phyloP scores from a whole-genome alignment of 306 rosid species.

The Vicia sativa region DNA sequence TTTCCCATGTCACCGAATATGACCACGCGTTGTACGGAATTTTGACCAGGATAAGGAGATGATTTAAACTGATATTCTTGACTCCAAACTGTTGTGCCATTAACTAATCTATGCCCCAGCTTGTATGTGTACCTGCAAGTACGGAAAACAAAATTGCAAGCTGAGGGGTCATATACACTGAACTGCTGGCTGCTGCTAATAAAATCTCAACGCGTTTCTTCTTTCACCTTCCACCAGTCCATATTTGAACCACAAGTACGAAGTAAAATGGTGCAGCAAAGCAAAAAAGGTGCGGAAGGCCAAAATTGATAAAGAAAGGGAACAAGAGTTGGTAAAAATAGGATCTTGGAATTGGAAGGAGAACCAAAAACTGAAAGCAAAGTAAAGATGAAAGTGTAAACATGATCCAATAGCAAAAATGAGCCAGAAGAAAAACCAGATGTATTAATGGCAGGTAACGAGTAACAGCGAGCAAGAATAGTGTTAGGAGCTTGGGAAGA shows the following conservation, averaged over 20 bases:
- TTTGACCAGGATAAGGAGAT: slow-evolving; percentile 95
- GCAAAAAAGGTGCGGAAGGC: background rate
- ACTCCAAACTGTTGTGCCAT: slow-evolving; percentile 75
- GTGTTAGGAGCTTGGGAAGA: no score
- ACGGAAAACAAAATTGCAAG: slow-evolving; percentile 11
- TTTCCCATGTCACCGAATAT: slow-evolving; percentile 98
- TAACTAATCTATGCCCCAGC: slow-evolving; percentile 69
- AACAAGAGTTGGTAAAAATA: no score
- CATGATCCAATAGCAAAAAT: no score
- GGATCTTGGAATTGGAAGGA: no score
- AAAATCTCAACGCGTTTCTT: slow-evolving; percentile 17
- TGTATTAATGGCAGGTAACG: no score
- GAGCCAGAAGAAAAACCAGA: no score
- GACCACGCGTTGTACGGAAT: slow-evolving; percentile 78
- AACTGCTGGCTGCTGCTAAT: slow-evolving; percentile 32
- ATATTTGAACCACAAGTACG: slow-evolving; percentile 23
- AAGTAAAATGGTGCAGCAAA: background rate
- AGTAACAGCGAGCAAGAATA: no score
- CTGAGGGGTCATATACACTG: slow-evolving; percentile 7
- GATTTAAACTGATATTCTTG: slow-evolving; percentile 70
- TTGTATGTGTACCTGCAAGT: slow-evolving; percentile 70
- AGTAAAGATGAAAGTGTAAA: no score
- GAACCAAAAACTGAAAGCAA: no score
- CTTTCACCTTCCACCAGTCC: background rate
- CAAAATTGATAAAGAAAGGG: no score